These are phyloP conservation scores for Fonsecaea pedrosoi DNA, from an alignment of 2,329 filamentous ascomycete species.

Conservation along the genomic window DNA sequence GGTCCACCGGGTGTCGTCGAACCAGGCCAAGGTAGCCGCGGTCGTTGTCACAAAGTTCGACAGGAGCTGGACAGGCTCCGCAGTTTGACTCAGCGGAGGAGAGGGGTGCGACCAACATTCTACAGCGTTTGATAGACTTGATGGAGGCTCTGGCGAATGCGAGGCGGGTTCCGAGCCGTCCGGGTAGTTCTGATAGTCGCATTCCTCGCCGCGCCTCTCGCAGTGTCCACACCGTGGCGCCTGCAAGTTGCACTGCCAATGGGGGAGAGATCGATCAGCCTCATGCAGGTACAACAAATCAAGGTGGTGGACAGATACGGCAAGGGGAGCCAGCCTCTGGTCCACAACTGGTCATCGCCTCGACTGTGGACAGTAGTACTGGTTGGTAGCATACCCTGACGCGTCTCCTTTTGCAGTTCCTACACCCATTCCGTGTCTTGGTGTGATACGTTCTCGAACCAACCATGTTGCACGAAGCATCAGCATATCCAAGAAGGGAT, in stretches of 20 bases:
- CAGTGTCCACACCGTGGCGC: slow-evolving; percentile 11
- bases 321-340: not conserved
- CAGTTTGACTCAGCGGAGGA: slow-evolving; percentile 2
- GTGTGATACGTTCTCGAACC: slow-evolving; percentile 16
- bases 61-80: slow-evolving; percentile 7
- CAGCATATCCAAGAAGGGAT: not conserved
- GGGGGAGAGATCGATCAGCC: slow-evolving; percentile 1
- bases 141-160: not conserved
- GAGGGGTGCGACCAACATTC: not conserved
- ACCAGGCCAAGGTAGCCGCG: slow-evolving; percentile 10
- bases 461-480: not conserved
- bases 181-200: slow-evolving; percentile 6
- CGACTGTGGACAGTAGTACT: not conserved
- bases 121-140: not conserved
- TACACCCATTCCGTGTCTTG: slow-evolving; percentile 14
- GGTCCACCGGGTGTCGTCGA: slow-evolving; percentile 6
- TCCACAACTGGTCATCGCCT: not conserved
- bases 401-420: slow-evolving; percentile 9
- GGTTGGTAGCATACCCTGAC: slow-evolving; percentile 8
- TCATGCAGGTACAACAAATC: not conserved
- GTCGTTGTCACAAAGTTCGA: slow-evolving; percentile 9
- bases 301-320: not conserved
- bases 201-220: slow-evolving; percentile 15
- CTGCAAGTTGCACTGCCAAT: slow-evolving; percentile 11
- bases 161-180: not conserved